Evolutionary conservation across 192 early-diverging fungal genomes (phyloP).

Genomic region (Powellomyces hirtus): DNA sequence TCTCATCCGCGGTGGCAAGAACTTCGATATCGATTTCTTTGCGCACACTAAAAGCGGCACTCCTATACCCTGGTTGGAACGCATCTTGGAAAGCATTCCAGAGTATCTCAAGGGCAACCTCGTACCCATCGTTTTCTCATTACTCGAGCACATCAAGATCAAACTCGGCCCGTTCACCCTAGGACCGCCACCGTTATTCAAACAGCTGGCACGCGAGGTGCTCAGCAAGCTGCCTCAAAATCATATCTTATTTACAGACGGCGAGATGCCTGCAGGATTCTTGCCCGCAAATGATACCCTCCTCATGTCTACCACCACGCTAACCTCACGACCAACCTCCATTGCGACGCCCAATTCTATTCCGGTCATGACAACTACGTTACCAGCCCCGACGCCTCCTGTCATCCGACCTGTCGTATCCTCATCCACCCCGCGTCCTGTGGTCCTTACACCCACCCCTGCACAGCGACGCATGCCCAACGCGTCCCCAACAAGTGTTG

Average conservation of each 20-base stretch:
- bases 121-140: not conserved
- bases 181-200: not conserved
- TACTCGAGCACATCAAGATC: slow-evolving; percentile 4
- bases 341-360: too few relatives aligned
- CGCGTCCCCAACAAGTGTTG: too few relatives aligned
- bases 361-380: too few relatives aligned
- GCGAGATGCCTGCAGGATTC: not conserved
- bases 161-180: not conserved
- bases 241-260: not conserved
- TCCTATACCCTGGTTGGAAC: not conserved
- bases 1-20: not conserved
- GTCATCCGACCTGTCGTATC: too few relatives aligned
- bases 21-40: not conserved
- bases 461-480: too few relatives aligned
- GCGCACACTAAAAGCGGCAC: not conserved
- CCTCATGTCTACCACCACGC: too few relatives aligned
- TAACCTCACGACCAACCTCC: too few relatives aligned
- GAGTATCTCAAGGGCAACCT: slow-evolving; percentile 7
- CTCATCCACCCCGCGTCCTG: too few relatives aligned
- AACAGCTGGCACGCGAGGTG: not conserved
- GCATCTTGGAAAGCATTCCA: not conserved
- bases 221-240: not conserved
- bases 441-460: too few relatives aligned
- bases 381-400: too few relatives aligned
- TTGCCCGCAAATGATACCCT: too few relatives aligned